Conservation (phyloP, 164 flowering plant genomes). For the Berberis vulgaris region DNA sequence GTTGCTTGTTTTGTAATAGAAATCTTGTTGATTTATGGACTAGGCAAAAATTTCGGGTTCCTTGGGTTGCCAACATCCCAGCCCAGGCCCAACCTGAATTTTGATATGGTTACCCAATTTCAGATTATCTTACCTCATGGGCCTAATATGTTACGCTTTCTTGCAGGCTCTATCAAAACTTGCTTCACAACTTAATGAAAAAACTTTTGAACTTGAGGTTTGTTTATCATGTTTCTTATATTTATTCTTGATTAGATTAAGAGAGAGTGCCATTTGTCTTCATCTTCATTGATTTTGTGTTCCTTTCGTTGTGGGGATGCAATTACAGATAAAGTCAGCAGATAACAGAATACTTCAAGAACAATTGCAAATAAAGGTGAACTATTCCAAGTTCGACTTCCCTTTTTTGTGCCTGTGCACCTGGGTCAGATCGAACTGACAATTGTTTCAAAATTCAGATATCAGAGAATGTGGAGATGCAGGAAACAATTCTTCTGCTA, state of each 20-base stretch:
- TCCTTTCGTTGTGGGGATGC: slow-evolving; percentile 13
- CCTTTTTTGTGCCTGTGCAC: background rate
- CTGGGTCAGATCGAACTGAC: background rate
- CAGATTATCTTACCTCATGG: background rate
- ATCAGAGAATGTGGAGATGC: slow-evolving; percentile 68
- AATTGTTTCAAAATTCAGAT: slow-evolving; percentile 22
- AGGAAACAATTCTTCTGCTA: slow-evolving; percentile 58
- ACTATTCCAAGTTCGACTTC: background rate
- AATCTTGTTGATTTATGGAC: no score
- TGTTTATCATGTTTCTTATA: slow-evolving; percentile 16
- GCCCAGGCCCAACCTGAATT: no score
- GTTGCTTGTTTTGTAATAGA: no score
- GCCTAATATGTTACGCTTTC: background rate
- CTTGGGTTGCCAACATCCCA: no score
- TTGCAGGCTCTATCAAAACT: slow-evolving; percentile 62
- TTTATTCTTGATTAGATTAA: background rate
- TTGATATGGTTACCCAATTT: no score
- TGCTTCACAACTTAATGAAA: slow-evolving; percentile 63
- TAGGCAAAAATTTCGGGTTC: no score
- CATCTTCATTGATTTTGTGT: slow-evolving; percentile 6
- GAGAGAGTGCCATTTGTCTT: background rate
- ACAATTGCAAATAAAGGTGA: slow-evolving; percentile 70
- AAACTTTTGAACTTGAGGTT: slow-evolving; percentile 83
- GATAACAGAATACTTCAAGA: slow-evolving; percentile 83
- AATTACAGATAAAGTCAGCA: slow-evolving; percentile 63